These are phyloP conservation scores for Marvania coccoides DNA, from an alignment of 139 green algal genomes.

Conservation along the genomic window DNA sequence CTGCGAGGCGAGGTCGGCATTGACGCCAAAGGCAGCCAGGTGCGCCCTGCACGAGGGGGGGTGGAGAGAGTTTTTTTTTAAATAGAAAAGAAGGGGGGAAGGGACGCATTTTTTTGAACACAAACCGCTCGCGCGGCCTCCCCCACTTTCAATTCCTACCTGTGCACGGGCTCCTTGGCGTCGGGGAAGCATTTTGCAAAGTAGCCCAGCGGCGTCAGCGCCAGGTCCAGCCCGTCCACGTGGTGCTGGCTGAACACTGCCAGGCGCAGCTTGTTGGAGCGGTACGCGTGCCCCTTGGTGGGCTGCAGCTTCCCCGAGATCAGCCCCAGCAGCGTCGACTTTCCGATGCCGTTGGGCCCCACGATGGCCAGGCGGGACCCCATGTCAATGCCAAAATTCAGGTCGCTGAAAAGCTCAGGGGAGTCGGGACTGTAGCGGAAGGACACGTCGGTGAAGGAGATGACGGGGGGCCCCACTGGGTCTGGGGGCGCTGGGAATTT, in stretches of 20 bases:
- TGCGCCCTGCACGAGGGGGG: constrained; percentile 37
- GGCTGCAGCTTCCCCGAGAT: constrained; percentile 74
- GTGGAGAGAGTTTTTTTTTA: neutral
- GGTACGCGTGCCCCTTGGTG: constrained; percentile 76
- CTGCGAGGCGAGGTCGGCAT: constrained; percentile 74
- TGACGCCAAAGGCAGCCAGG: constrained; percentile 84
- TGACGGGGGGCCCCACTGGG: neutral
- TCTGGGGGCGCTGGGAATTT: constrained; percentile 50
- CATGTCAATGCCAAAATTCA: constrained; percentile 50
- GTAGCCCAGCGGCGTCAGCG: constrained; percentile 59
- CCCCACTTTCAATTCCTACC: no score
- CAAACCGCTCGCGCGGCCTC: no score
- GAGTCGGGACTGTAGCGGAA: constrained; percentile 21
- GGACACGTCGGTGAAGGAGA: constrained; percentile 26
- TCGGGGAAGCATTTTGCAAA: constrained; percentile 26
- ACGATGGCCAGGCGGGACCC: constrained; percentile 68
- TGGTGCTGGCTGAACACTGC: constrained; percentile 94
- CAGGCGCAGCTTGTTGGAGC: constrained; percentile 67
- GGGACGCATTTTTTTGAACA: no score
- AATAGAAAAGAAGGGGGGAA: neutral
- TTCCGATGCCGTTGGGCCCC: constrained; percentile 73
- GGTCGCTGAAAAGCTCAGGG: constrained; percentile 34
- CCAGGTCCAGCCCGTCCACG: constrained; percentile 90
- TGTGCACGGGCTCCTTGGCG: constrained; percentile 8
- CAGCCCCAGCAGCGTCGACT: constrained; percentile 81